These are phyloP conservation scores for Logfia minima DNA, from an alignment of 129 eudicot genomes.

Conservation along the genomic window DNA sequence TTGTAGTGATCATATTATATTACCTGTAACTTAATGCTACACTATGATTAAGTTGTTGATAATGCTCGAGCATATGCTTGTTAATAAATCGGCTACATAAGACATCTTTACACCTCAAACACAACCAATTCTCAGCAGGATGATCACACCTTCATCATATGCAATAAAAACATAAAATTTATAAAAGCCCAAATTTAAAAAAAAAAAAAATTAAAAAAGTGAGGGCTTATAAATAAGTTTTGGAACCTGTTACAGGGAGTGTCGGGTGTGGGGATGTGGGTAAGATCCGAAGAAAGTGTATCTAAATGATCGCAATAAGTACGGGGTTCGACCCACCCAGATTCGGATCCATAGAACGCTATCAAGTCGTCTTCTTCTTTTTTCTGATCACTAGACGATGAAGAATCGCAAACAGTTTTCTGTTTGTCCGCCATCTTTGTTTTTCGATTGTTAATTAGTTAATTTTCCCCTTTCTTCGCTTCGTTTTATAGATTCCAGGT, in stretches of 20 bases:
- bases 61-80: conserved; percentile 94
- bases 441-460: too few species aligned
- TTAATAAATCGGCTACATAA: conserved; percentile 88
- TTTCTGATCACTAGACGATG: conserved; percentile 43
- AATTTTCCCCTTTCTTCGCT: background rate
- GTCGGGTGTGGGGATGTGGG: conserved; percentile 79
- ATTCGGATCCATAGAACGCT: conserved; percentile 37
- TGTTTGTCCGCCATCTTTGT: conserved; percentile 34
- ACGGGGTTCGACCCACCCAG: conserved; percentile 97
- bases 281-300: conserved; percentile 58
- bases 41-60: conserved; percentile 51
- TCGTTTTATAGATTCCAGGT: background rate
- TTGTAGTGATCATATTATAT: conserved; percentile 7
- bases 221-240: background rate
- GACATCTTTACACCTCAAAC: conserved; percentile 86
- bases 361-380: conserved; percentile 41
- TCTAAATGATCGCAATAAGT: conserved; percentile 80
- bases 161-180: background rate
- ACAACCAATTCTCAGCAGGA: conserved; percentile 92
- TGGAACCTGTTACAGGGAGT: conserved; percentile 77
- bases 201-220: background rate
- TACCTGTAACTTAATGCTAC: conserved; percentile 91
- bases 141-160: conserved; percentile 60
- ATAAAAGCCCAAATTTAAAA: background rate
- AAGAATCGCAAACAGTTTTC: conserved; percentile 25